Evolutionary conservation across 164 flowering plant genomes (phyloP), one percentile per base, ranked within the genome.

Genomic region (Tetrastigma voinierianum): DNA sequence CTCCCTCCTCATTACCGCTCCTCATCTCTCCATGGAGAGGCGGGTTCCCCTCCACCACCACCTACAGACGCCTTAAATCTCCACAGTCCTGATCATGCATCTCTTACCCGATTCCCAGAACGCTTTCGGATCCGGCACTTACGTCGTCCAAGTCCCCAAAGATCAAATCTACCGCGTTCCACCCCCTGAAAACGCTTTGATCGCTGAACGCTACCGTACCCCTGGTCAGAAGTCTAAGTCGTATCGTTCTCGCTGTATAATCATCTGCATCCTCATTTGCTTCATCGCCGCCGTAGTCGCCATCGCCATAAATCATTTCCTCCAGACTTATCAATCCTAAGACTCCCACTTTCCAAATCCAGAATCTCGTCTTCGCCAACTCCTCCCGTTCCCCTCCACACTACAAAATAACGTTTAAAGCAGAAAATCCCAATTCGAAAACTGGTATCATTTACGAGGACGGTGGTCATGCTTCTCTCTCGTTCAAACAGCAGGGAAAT

Each of bases 151-250:
- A 55, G 51, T 86, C 68, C 90, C 92, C 10, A 86, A 83, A 59
- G 90, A 87, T 25, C 90, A 84, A 73, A 76, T 90, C 58, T 90
- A 86, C 59, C 87, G 89, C 5, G 78, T 88, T 9, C 92, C 94
- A 0, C 89, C 92, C 0, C 90, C 89, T 0, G 88, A 87, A 44
- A 83, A 90, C 61, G 88, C 94, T 52, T 9, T 59, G 12, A 66
- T 83, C 21, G 79, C 58, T 13, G 81, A 87, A 16, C 73, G 74
- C 46, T 66, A 76, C 57, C 78, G 70, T 0, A 59, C 59, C 2
- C 70, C 67, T 0, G 2, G 19, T 6, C 23, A 20, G 12, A 63
- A 49, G 24, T 53, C 64, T 7, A 69, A 54, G 16, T 47, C 57
- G 15, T 21, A 62, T n/a, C 21, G 70, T 16, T 16, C 58, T 58